Conservation (phyloP, 495 filamentous ascomycete species). For the Aspergillus panamensis region DNA sequence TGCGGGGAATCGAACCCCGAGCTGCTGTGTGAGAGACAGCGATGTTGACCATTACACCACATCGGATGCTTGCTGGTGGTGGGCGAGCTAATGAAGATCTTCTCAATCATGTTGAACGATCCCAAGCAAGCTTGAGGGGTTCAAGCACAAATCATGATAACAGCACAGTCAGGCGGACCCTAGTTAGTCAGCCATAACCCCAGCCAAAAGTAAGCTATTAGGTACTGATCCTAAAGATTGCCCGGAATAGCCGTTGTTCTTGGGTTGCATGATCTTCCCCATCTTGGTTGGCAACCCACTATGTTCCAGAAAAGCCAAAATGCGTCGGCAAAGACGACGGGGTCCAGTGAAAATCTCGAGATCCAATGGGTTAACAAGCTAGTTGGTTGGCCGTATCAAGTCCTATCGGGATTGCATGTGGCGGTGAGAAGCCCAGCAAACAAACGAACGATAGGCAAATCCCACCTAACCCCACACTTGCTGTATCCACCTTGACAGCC, state of each 20-base stretch:
- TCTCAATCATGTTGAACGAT: not conserved
- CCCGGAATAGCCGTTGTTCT: not conserved
- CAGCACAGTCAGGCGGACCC: not conserved
- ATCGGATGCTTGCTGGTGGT: too few relatives aligned
- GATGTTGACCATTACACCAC: conserved; percentile 37
- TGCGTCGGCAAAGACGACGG: not conserved
- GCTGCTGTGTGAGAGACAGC: conserved; percentile 35
- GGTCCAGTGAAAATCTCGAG: conserved; percentile 9
- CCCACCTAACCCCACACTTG: conserved; percentile 35
- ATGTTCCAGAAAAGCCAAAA: conserved; percentile 21
- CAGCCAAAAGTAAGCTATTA: conserved; percentile 14
- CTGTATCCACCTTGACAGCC: conserved; percentile 22
- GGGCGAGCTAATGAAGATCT: too few relatives aligned
- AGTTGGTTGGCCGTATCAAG: conserved; percentile 28
- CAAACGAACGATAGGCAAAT: conserved; percentile 36
- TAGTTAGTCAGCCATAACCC: conserved; percentile 13
- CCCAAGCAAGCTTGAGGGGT: not conserved
- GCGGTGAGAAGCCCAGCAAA: conserved; percentile 37
- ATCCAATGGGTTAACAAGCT: conserved; percentile 26
- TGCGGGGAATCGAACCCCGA: conserved; percentile 35
- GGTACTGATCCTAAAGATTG: not conserved
- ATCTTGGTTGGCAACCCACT: conserved; percentile 16
- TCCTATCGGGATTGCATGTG: conserved; percentile 33
- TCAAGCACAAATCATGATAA: not conserved
- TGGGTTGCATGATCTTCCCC: conserved; percentile 7